phyloP scores from a whole-genome alignment of 164 flowering plant species.

The Piper betle region DNA sequence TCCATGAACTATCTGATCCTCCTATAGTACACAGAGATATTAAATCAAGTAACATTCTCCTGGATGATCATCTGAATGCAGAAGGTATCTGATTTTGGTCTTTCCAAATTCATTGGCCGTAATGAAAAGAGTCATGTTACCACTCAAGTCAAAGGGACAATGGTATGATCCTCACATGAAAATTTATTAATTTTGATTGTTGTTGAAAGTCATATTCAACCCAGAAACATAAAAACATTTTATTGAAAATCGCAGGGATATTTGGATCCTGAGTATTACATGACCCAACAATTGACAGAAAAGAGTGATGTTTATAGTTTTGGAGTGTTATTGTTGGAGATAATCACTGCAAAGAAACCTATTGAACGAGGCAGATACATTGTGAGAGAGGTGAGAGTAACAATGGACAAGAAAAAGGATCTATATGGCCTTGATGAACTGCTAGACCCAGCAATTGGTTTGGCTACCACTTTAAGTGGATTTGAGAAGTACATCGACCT shows the following conservation, averaged over 20 bases:
- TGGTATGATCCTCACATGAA: conserved; percentile 27
- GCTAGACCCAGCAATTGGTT: conserved; percentile 51
- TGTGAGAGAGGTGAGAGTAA: conserved; percentile 59
- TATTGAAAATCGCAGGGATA: conserved; percentile 50
- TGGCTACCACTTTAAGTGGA: conserved; percentile 25
- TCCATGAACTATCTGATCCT: conserved; percentile 4
- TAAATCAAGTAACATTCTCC: conserved; percentile 1
- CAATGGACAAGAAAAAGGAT: conserved; percentile 38
- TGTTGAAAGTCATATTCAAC: not conserved
- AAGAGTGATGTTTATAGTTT: conserved; percentile 89
- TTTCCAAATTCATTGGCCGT: conserved; percentile 51
- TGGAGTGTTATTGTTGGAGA: conserved; percentile 88
- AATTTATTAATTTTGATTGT: not conserved
- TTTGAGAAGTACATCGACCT: conserved; percentile 54
- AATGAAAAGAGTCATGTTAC: conserved; percentile 49
- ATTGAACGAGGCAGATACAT: conserved; percentile 81
- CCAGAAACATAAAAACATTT: not conserved
- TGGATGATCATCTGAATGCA: conserved; percentile 52
- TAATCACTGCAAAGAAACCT: conserved; percentile 61
- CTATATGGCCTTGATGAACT: conserved; percentile 43
- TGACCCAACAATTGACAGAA: conserved; percentile 83
- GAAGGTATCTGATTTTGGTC: conserved; percentile 65
- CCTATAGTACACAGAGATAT: conserved; percentile 4
- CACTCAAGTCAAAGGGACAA: conserved; percentile 64
- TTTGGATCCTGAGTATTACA: conserved; percentile 91